Evolutionary conservation across 345 rosid genomes (phyloP).

Genomic region (Brassica juncea): DNA sequence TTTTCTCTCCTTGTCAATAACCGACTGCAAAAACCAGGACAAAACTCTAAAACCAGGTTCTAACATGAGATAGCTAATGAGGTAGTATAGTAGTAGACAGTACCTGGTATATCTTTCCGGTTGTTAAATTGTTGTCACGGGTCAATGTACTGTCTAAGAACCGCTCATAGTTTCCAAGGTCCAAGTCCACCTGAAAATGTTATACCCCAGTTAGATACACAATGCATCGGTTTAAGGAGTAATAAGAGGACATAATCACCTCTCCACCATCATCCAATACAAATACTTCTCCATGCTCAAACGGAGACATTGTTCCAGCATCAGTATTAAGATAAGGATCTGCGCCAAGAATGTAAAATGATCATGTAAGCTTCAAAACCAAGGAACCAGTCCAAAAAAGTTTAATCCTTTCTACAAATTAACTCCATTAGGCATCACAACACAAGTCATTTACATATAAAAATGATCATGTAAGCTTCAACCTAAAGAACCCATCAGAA

Average conservation of each 20-base stretch:
- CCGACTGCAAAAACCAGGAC: constrained; percentile 52
- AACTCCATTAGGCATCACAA: not conserved
- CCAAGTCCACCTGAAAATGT: constrained; percentile 68
- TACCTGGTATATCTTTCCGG: constrained; percentile 87
- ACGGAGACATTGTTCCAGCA: constrained; percentile 93
- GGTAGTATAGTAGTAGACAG: not conserved
- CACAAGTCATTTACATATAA: no score
- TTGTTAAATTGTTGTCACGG: constrained; percentile 75
- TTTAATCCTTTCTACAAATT: not conserved
- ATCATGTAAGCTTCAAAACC: not conserved
- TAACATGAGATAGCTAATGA: not conserved
- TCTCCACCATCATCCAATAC: constrained; percentile 87
- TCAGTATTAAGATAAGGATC: constrained; percentile 86
- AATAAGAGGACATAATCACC: constrained; percentile 36
- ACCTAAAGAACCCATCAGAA: not conserved
- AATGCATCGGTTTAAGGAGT: not conserved
- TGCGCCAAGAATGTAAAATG: constrained; percentile 32
- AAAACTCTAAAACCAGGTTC: not conserved
- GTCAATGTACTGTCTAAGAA: constrained; percentile 72
- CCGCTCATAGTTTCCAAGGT: constrained; percentile 86
- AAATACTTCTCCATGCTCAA: constrained; percentile 89
- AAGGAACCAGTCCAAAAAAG: not conserved
- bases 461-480: not conserved
- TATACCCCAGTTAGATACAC: not conserved
- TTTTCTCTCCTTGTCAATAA: constrained; percentile 81